Percentiles rank a stretch among this genome's conserved stretches.
Conservation (phyloP, 2,329 filamentous ascomycete species). For the Sporothrix phasma region DNA sequence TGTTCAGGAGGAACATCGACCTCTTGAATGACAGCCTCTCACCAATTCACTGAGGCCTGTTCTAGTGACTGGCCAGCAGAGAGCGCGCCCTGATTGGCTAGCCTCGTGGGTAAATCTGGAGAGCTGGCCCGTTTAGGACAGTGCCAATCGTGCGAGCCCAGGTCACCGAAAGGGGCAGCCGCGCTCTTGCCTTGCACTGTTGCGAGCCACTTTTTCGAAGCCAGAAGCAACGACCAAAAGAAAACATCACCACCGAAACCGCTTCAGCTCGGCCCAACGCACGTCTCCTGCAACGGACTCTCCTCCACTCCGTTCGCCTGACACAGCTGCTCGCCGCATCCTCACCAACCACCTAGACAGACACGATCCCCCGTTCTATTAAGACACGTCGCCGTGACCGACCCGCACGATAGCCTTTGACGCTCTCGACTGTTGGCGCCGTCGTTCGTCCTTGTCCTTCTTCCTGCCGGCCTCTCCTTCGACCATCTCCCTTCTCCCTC, state of each 20-base stretch:
- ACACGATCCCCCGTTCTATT: neutral
- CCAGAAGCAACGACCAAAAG: neutral
- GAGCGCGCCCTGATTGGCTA: constrained; percentile 2
- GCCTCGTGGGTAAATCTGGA: constrained; percentile 3
- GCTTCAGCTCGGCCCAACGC: neutral
- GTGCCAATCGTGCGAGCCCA: neutral
- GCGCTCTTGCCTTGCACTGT: neutral
- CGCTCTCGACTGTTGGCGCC: neutral
- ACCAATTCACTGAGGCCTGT: no score
- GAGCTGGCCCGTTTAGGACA: constrained; percentile 5
- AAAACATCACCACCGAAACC: neutral
- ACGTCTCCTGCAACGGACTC: neutral
- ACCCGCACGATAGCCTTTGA: neutral
- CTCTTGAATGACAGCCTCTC: no score
- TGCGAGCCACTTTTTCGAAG: neutral
- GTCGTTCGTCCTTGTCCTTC: no score
- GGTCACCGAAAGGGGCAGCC: neutral
- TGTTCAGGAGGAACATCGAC: no score
- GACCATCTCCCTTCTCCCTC: neutral
- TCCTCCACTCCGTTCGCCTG: neutral
- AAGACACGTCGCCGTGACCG: constrained; percentile 11
- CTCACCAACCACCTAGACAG: neutral
- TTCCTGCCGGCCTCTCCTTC: neutral
- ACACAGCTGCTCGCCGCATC: neutral
- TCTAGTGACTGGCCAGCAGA: no score